These are phyloP conservation scores for Rubia yunnanensis DNA, from an alignment of 257 asterid species.

Conservation along the genomic window DNA sequence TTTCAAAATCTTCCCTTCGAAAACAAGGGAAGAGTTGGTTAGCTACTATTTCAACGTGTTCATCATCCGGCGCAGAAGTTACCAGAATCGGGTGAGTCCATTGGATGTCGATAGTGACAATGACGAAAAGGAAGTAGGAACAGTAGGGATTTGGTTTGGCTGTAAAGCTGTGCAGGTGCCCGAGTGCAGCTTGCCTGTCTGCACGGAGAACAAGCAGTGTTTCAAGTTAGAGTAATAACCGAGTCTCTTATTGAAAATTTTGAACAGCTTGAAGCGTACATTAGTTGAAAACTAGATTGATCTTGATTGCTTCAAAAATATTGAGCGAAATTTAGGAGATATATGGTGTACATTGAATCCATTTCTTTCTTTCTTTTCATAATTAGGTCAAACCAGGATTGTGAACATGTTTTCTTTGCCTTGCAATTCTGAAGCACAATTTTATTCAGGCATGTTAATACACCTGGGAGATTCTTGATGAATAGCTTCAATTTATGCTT, in stretches of 20 bases:
- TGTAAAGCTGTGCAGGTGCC: conserved; percentile 32
- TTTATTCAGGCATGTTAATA: neutral
- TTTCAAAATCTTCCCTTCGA: conserved; percentile 34
- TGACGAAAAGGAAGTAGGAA: conserved; percentile 60
- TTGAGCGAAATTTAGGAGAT: conserved; percentile 9
- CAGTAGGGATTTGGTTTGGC: conserved; percentile 60
- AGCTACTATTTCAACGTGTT: conserved; percentile 75
- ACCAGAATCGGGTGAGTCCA: conserved; percentile 71
- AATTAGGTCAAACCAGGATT: too few relatives aligned
- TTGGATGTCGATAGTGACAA: conserved; percentile 69
- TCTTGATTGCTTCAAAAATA: neutral
- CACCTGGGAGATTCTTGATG: neutral
- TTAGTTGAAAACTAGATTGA: conserved; percentile 3
- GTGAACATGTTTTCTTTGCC: neutral
- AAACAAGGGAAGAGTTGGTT: conserved; percentile 42
- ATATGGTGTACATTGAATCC: neutral
- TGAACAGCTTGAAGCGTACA: conserved; percentile 3
- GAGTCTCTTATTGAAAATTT: conserved; percentile 1
- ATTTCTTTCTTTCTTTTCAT: neutral
- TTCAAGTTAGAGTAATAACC: conserved; percentile 32
- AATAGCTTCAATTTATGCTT: too few relatives aligned
- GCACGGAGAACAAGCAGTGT: conserved; percentile 43
- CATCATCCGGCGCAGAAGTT: conserved; percentile 50
- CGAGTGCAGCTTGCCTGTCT: conserved; percentile 22
- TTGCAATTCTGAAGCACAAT: neutral